A percentile compares a stretch with the other conserved stretches of the same genome.
These are phyloP conservation scores for Penicillium riverlandense DNA, from an alignment of 495 filamentous ascomycete species.

Conservation along the genomic window DNA sequence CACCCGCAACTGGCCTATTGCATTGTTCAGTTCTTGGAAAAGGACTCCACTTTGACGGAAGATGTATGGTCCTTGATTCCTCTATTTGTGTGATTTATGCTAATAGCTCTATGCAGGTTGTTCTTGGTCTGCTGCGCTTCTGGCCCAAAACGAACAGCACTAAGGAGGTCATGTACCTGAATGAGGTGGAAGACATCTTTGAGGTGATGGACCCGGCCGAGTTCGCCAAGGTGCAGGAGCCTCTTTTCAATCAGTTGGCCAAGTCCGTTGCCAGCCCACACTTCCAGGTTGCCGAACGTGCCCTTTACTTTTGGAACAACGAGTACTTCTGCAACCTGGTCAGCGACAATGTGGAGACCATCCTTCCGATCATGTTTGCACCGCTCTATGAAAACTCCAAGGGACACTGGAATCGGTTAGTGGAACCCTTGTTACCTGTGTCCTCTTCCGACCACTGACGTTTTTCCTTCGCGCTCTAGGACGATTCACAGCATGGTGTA, in stretches of 20 bases:
- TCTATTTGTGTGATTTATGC: background rate
- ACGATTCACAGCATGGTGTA: slow-evolving; percentile 99
- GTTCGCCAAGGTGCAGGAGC: slow-evolving; percentile 97
- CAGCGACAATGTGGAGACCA: slow-evolving; percentile 97
- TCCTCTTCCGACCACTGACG: background rate
- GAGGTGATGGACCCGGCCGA: slow-evolving; percentile 99
- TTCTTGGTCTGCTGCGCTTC: slow-evolving; percentile 88
- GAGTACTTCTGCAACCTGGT: slow-evolving; percentile 99
- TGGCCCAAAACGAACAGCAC: slow-evolving; percentile 99
- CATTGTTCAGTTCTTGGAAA: slow-evolving; percentile 98
- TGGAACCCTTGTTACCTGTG: background rate
- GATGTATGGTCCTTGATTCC: slow-evolving; percentile 48
- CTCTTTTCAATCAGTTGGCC: slow-evolving; percentile 91
- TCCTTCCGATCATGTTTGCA: slow-evolving; percentile 98
- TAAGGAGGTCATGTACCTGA: slow-evolving; percentile 99
- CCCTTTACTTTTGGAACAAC: slow-evolving; percentile 99
- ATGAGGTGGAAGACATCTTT: slow-evolving; percentile 99
- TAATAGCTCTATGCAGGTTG: slow-evolving; percentile 52
- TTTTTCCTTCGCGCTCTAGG: slow-evolving; percentile 37
- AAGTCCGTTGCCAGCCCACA: slow-evolving; percentile 98
- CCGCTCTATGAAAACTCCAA: slow-evolving; percentile 99
- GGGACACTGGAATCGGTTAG: slow-evolving; percentile 97
- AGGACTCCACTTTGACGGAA: slow-evolving; percentile 94
- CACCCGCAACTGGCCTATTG: slow-evolving; percentile 98
- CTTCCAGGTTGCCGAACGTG: slow-evolving; percentile 94